Evolutionary conservation across 2,329 filamentous ascomycete species (phyloP), one percentile per base, ranked within the genome.

Genomic region (Sclerotinia trifoliorum): DNA sequence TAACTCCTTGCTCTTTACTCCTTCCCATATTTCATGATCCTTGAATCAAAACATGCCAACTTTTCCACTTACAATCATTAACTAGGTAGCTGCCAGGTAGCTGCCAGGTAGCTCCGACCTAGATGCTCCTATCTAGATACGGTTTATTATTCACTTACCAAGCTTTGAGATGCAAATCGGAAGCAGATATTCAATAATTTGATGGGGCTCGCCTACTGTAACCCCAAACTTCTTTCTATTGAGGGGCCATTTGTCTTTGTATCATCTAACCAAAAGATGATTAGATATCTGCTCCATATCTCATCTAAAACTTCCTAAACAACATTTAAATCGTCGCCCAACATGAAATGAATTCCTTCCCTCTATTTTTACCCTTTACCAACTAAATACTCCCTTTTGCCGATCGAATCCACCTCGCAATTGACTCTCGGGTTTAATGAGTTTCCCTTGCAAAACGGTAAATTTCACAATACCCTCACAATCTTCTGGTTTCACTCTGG

Each of bases 391-490:
- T 11, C 92, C 91, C 77, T 83, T 92, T 67, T 83, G 84, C 57
- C 95, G 83, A 82, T 99, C 93, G 80, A 98, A 99, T 0, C 95
- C 95, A 35, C 92, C 95, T 70, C 95, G 82, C 72, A 99, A 79
- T 83, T 98, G 94, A 67, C 84, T 85, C 77, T 90, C 90, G 0
- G 94, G 92, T 83, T 97, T 97, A 65, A 98, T 88, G 35, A 98
- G 88, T 82, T 97, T 98, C 32, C 95, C 95, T 81, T 97, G 91
- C 75, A 98, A 79, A 3, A 99, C 85, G 0, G 95, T 98, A 78
- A 91, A 97, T 76, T 88, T 85, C 55, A 99, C 87, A 70, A 99
- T 87, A 71, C 95, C 96, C 83, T 97, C 94, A 76, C 93, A 96
- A 77, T 98, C 93, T 80, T 96, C 91, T 0, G 94, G 94, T 76